A percentile compares a stretch with the other conserved stretches of the same genome.
Conservation (phyloP, 768 basidiomycete genomes). For the Termitomyces sp. region DNA sequence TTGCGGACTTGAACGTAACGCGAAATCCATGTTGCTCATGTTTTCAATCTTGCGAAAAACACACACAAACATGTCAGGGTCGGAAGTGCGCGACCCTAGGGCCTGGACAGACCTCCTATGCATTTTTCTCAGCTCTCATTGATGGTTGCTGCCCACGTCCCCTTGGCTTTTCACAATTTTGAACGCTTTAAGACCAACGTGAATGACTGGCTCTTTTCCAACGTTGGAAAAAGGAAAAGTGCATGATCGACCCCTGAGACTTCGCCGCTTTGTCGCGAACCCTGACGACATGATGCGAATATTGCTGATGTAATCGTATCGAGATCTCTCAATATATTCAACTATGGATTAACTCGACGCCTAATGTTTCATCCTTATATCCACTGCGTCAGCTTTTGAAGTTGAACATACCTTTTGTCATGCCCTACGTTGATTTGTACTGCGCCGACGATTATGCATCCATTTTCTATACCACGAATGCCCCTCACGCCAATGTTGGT, state of each 20-base stretch:
- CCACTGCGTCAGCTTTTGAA: not conserved
- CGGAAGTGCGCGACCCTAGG: not conserved
- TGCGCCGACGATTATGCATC: slow-evolving; percentile 62
- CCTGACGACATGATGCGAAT: slow-evolving; percentile 1
- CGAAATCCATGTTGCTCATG: not conserved
- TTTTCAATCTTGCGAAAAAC: not conserved
- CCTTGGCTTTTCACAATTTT: not conserved
- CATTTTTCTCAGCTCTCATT: not conserved
- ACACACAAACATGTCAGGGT: not conserved
- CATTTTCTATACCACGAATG: slow-evolving; percentile 69
- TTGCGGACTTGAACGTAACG: slow-evolving; percentile 1
- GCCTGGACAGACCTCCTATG: not conserved
- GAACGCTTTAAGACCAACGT: not conserved
- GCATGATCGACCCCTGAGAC: not conserved
- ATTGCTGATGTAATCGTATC: slow-evolving; percentile 12
- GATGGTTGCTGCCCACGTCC: not conserved
- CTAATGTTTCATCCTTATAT: slow-evolving; percentile 8
- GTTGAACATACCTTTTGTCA: slow-evolving; percentile 18
- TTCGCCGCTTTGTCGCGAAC: not conserved
- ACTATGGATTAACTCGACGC: not conserved
- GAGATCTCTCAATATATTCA: slow-evolving; percentile 10
- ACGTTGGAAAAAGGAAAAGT: not conserved
- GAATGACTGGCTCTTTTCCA: not conserved
- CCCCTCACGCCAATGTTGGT: slow-evolving; percentile 51
- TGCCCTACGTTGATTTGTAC: slow-evolving; percentile 69